Conservation (phyloP, 1,284 basidiomycete species). For the Kalmanozyma brasiliensis region DNA sequence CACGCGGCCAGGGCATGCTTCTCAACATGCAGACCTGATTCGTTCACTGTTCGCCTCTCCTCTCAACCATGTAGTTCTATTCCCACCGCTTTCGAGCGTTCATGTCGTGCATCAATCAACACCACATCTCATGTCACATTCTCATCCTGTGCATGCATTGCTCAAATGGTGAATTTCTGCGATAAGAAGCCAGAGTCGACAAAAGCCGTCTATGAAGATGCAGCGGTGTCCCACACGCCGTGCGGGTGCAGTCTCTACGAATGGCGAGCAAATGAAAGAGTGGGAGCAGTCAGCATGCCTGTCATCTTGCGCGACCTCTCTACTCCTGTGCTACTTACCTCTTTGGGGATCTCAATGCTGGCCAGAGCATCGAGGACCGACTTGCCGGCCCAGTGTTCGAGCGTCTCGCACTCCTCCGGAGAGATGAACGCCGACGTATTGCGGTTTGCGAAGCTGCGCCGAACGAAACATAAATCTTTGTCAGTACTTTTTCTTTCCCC, state of each 20-base stretch:
- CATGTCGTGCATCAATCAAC: conserved; percentile 28
- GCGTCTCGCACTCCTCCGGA: conserved; percentile 74
- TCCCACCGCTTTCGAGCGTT: not conserved
- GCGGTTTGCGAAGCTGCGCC: conserved; percentile 75
- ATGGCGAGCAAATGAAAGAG: no score
- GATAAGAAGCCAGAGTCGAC: not conserved
- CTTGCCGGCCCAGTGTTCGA: conserved; percentile 77
- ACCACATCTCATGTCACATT: conserved; percentile 32
- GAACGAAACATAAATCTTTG: not conserved
- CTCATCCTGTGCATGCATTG: not conserved
- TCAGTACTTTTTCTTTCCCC: conserved; percentile 5
- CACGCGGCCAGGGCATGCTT: conserved; percentile 68
- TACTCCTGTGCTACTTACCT: conserved; percentile 45
- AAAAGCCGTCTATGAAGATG: not conserved
- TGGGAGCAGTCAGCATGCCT: no score
- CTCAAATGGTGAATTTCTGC: not conserved
- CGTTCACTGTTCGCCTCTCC: no score
- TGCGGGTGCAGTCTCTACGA: conserved; percentile 39
- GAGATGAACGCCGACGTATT: conserved; percentile 80
- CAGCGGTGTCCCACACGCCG: conserved; percentile 43
- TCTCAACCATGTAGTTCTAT: conserved; percentile 40
- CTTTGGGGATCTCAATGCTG: conserved; percentile 42
- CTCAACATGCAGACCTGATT: conserved; percentile 48
- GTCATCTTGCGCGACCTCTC: no score
- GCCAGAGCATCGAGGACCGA: conserved; percentile 72